phyloP scores from a whole-genome alignment of 305 asterid species.

The Solanum hybrid region DNA sequence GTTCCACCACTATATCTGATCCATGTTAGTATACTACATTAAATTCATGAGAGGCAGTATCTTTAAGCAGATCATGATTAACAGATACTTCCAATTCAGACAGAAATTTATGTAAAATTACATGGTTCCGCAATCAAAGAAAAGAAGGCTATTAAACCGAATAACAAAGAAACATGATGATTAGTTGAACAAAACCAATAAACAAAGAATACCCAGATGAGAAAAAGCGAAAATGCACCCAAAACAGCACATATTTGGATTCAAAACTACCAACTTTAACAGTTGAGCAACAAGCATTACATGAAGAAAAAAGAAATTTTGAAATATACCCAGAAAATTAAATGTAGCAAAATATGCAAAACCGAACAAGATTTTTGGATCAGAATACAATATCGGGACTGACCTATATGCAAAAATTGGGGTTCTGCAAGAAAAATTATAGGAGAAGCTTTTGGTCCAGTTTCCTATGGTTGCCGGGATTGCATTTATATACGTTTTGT shows the following conservation, averaged over 20 bases:
- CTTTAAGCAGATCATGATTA: background rate
- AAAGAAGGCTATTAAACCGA: background rate
- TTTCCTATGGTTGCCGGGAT: background rate
- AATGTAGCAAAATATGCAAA: background rate
- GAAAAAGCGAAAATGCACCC: background rate
- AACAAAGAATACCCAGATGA: background rate
- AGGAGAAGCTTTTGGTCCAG: background rate
- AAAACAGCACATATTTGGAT: constrained; percentile 24
- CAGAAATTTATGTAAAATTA: background rate
- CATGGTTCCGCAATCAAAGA: background rate
- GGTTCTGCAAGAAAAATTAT: constrained; percentile 21
- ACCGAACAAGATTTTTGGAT: constrained; percentile 15
- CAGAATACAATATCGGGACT: background rate
- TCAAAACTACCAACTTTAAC: constrained; percentile 23
- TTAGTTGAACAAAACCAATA: background rate
- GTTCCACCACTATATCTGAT: background rate
- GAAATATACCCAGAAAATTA: background rate
- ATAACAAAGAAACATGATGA: background rate
- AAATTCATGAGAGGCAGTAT: background rate
- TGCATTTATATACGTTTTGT: constrained; percentile 1
- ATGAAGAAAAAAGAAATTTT: background rate
- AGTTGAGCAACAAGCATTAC: constrained; percentile 7
- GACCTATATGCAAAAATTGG: constrained; percentile 20
- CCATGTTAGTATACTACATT: background rate
- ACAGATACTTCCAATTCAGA: background rate